Evolutionary conservation across 257 asterid species (phyloP).

Genomic region (Nicotiana tabacum): DNA sequence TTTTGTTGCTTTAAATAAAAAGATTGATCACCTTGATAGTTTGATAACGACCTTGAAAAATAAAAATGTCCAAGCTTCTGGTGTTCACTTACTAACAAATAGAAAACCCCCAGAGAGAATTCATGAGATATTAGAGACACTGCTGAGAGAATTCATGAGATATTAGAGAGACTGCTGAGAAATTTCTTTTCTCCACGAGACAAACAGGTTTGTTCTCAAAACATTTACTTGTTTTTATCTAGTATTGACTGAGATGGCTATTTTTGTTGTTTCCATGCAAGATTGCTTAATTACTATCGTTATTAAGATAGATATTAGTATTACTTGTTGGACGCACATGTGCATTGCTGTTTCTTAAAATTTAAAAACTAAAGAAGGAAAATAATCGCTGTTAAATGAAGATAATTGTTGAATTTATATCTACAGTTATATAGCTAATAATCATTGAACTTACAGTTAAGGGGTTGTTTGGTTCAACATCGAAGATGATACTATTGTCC

Average conservation of each 20-base stretch:
- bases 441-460: background rate
- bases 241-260: background rate
- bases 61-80: slow-evolving; percentile 16
- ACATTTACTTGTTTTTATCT: slow-evolving; percentile 10
- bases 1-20: slow-evolving; percentile 31
- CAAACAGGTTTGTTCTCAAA: slow-evolving; percentile 33
- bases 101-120: slow-evolving; percentile 24
- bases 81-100: slow-evolving; percentile 15
- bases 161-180: too few relatives aligned
- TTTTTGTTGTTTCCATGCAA: slow-evolving; percentile 9
- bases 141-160: too few relatives aligned
- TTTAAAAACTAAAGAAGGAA: background rate
- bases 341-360: background rate
- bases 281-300: background rate
- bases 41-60: slow-evolving; percentile 25
- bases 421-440: background rate
- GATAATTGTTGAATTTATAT: background rate
- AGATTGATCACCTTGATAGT: slow-evolving; percentile 27
- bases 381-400: background rate
- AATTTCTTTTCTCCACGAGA: slow-evolving; percentile 15
- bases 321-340: background rate
- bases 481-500: too few relatives aligned
- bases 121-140: too few relatives aligned
- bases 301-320: background rate
- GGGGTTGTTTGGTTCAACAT: too few relatives aligned